phyloP scores from a whole-genome alignment of 106 monocot genomes.

The Alisma plantagoaquatica region DNA sequence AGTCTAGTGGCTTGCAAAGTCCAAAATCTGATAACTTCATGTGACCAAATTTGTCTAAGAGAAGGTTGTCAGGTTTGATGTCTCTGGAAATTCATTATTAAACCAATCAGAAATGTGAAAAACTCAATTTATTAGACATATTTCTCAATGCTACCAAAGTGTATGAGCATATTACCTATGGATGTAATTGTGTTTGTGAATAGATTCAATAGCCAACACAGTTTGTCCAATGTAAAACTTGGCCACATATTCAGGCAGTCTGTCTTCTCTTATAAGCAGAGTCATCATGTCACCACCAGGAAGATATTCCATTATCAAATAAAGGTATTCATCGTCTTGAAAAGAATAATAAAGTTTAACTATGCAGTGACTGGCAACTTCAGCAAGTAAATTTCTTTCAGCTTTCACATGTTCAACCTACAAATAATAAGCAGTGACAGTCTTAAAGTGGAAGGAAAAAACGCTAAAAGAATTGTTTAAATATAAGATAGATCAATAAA shows the following conservation, averaged over 20 bases:
- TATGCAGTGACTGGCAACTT: constrained; percentile 97
- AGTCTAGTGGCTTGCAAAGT: constrained; percentile 94
- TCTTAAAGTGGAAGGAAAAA: too few relatives aligned
- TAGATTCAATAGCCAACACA: constrained; percentile 92
- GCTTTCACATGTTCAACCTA: constrained; percentile 95
- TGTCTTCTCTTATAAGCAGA: constrained; percentile 93
- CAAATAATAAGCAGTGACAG: too few relatives aligned
- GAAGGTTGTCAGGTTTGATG: constrained; percentile 97
- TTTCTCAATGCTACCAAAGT: too few relatives aligned
- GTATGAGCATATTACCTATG: too few relatives aligned
- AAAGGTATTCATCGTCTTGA: constrained; percentile 92
- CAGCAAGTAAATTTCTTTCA: constrained; percentile 95
- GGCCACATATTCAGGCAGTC: constrained; percentile 88
- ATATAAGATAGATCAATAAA: too few relatives aligned
- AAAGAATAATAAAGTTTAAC: constrained; percentile 99
- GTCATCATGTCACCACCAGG: constrained; percentile 99
- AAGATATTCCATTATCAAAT: constrained; percentile 93
- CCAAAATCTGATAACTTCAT: constrained; percentile 99
- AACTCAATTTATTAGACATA: too few relatives aligned
- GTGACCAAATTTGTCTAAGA: constrained; percentile 93
- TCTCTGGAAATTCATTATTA: too few relatives aligned
- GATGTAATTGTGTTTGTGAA: constrained; percentile 94
- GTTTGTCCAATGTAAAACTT: constrained; percentile 95
- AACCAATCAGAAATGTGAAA: too few relatives aligned
- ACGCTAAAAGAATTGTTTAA: too few relatives aligned